These are phyloP conservation scores for Trichoderma oligosporum DNA, from an alignment of 2,329 filamentous ascomycete species.

Conservation along the genomic window DNA sequence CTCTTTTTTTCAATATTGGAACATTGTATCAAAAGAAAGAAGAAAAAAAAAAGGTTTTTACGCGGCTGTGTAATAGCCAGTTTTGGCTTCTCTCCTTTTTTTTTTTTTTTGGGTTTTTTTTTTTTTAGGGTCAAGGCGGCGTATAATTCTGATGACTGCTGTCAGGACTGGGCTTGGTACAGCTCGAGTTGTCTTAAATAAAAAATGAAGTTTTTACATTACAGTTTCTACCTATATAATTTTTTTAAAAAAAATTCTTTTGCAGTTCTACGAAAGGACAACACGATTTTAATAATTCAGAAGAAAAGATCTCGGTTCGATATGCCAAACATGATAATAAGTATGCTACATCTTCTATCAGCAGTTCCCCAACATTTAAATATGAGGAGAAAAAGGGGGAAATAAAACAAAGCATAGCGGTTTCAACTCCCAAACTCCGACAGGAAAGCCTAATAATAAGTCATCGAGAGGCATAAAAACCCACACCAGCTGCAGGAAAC, in stretches of 20 bases:
- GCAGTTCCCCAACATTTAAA: background rate
- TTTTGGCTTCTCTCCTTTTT: background rate
- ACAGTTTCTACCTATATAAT: too few relatives aligned
- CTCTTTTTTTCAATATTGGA: slow-evolving; percentile 7
- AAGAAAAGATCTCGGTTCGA: background rate
- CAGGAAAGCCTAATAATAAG: background rate
- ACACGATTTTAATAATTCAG: too few relatives aligned
- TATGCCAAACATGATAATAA: background rate
- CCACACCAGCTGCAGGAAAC: background rate
- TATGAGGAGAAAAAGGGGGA: too few relatives aligned
- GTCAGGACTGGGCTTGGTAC: background rate
- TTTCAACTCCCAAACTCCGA: slow-evolving; percentile 9
- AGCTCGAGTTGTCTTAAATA: background rate
- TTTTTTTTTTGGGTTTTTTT: background rate
- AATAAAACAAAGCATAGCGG: background rate
- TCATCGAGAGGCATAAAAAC: background rate
- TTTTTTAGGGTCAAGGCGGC: background rate
- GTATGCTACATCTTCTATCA: slow-evolving; percentile 14
- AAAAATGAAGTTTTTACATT: background rate
- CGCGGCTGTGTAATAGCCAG: background rate
- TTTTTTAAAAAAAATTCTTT: too few relatives aligned
- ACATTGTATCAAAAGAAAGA: slow-evolving; percentile 1
- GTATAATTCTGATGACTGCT: background rate
- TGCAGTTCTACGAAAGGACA: background rate
- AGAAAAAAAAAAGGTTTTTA: slow-evolving; percentile 1